Evolutionary conservation across 139 green algal genomes (phyloP).

Genomic region (Chlorella sp.): DNA sequence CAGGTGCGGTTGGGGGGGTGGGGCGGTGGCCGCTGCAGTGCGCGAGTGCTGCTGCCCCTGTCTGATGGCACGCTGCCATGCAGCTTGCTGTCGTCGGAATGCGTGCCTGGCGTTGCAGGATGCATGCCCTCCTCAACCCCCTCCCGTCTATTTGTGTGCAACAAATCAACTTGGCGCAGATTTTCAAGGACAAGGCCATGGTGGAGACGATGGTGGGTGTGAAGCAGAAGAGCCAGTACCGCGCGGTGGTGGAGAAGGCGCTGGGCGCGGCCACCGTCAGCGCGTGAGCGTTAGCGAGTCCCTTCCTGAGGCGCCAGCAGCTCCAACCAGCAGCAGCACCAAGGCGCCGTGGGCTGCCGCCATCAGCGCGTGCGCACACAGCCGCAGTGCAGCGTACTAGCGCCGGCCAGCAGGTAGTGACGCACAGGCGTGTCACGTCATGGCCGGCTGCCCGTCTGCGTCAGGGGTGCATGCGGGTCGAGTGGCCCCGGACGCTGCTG

Average conservation of each 20-base stretch:
- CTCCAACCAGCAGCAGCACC: no score
- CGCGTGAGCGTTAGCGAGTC: no score
- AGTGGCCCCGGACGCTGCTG: no score
- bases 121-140: neutral
- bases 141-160: neutral
- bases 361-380: no score
- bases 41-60: neutral
- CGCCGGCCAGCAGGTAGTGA: no score
- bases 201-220: constrained; percentile 82
- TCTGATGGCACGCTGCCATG: neutral
- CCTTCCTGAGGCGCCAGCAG: neutral
- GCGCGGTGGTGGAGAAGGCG: constrained; percentile 41
- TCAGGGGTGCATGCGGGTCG: no score
- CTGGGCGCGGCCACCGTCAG: neutral
- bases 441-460: no score
- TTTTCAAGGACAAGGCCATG: constrained; percentile 96
- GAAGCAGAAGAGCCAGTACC: constrained; percentile 95
- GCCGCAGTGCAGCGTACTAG: no score
- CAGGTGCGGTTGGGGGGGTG: constrained; percentile 20
- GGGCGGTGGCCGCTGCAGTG: no score
- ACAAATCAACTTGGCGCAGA: constrained; percentile 43
- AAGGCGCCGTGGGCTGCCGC: no score
- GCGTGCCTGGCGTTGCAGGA: neutral
- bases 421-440: no score
- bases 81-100: neutral